A percentile compares a stretch with the other conserved stretches of the same genome.
Evolutionary conservation across 1,284 basidiomycete species (phyloP).

Genomic region (Tilletia walkeri): DNA sequence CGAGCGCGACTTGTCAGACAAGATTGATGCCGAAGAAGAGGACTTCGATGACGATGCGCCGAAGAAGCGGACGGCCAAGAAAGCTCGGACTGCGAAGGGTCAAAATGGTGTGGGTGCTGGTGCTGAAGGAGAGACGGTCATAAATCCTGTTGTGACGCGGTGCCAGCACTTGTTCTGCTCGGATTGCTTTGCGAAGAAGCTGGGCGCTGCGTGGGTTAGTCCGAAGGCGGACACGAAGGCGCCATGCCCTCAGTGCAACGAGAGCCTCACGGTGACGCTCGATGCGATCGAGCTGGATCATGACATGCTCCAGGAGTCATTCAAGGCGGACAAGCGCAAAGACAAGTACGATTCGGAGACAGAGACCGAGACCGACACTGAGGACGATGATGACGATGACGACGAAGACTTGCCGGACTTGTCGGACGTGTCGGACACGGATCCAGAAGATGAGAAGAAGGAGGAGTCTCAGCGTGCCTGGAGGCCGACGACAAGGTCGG

Average conservation of each 20-base stretch:
- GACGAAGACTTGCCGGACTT: neutral
- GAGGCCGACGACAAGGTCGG: neutral
- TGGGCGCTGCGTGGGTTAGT: constrained; percentile 30
- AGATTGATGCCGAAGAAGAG: constrained; percentile 42
- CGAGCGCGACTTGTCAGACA: constrained; percentile 66
- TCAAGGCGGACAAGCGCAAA: neutral
- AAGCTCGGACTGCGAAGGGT: neutral
- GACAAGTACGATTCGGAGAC: constrained; percentile 6
- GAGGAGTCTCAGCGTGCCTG: neutral
- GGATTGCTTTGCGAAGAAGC: constrained; percentile 51
- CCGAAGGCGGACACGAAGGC: constrained; percentile 27
- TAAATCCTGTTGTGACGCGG: constrained; percentile 65
- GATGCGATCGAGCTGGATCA: constrained; percentile 39
- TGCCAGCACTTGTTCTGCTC: constrained; percentile 83
- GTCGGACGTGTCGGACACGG: neutral
- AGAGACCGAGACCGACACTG: constrained; percentile 20
- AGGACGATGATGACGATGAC: constrained; percentile 23
- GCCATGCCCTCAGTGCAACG: constrained; percentile 70
- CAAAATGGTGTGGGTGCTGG: neutral
- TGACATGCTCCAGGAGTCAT: constrained; percentile 14
- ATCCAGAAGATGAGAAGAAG: neutral
- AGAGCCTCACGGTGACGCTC: constrained; percentile 39
- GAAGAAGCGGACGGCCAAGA: constrained; percentile 18
- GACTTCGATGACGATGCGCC: constrained; percentile 60
- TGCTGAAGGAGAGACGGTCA: constrained; percentile 14